Evolutionary conservation across 441 rosid genomes (phyloP).

Genomic region (Euphorbia celastroides): DNA sequence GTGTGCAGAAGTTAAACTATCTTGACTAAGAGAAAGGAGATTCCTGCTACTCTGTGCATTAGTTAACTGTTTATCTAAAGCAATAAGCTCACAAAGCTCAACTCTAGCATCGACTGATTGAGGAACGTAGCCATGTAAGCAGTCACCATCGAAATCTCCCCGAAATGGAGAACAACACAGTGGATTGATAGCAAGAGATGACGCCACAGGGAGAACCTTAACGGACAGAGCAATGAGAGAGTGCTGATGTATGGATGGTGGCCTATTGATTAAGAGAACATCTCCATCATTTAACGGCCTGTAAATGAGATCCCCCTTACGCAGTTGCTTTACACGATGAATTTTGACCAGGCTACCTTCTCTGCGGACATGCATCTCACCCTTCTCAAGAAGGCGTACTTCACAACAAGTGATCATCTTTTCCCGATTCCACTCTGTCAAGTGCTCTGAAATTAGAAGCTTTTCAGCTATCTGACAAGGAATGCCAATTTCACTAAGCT

Average conservation of each 20-base stretch:
- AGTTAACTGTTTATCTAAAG: constrained; percentile 69
- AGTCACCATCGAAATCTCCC: constrained; percentile 97
- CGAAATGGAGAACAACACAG: constrained; percentile 84
- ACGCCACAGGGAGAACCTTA: constrained; percentile 58
- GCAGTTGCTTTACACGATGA: constrained; percentile 44
- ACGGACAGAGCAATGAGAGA: constrained; percentile 80
- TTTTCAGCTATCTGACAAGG: constrained; percentile 76
- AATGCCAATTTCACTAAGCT: constrained; percentile 78
- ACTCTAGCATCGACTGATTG: constrained; percentile 68
- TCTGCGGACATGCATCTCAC: constrained; percentile 58
- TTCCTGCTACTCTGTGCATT: constrained; percentile 80
- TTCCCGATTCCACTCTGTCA: constrained; percentile 70
- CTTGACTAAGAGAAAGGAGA: constrained; percentile 74
- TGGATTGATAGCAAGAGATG: constrained; percentile 83
- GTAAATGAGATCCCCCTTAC: constrained; percentile 53
- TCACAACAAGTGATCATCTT: constrained; percentile 42
- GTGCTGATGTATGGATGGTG: constrained; percentile 94
- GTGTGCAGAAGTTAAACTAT: constrained; percentile 80
- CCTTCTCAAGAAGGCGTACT: constrained; percentile 57
- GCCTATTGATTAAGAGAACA: constrained; percentile 71
- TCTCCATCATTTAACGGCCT: constrained; percentile 79
- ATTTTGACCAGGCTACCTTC: constrained; percentile 44
- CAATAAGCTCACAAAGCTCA: constrained; percentile 84
- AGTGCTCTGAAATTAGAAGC: constrained; percentile 66
- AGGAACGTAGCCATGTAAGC: constrained; percentile 94